Base-by-base conservation (phyloP, 2,329 filamentous ascomycete species). In the Metarhizium brunneum region DNA sequence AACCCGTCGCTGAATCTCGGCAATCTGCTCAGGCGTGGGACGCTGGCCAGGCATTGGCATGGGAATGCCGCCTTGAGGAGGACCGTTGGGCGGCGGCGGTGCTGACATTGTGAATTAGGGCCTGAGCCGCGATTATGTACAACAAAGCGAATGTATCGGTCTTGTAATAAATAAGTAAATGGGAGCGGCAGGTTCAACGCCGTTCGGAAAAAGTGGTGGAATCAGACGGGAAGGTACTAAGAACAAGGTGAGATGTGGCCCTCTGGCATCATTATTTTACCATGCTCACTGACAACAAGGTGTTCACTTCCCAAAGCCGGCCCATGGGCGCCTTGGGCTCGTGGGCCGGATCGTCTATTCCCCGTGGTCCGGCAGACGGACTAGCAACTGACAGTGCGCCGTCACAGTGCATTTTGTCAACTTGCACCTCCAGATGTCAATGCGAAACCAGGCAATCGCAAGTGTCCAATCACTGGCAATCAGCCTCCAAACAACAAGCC, bases 11-110 rank as follows among this genome's bases (percentile, higher is more conserved):
- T 95, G 89, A 80, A 96, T 94, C 55, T 81, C 80, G 56, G 83
- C 82, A 60, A 96, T 88, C 75, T 96, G 91, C 74, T 96, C 87
- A 51, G 88, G 91, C 20, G 86, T 84, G 38, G 90, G 90, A 69
- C 73, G 76, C 61, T 76, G 74, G 7, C 60, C 62, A 61, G 65
- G 51, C 63, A 64, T 32, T 30, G 56, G 56, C 54, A 58, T 60
- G 55, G 54, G 64, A 59, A 53, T 63, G 65, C 64, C 63, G 59
- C 58, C 59, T 60, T 59, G 63, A 20, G 42, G 40, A 42, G 40
- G 60, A 32, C 56, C 45, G 35, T 57, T 60, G 16, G 61, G 63
- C 53, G 66, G 64, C 50, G 42, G 42, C 7, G 65, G 65, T 52
- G 63, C 47, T 43, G 69, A 62, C 67, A 70, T 70, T 25, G 53